phyloP scores from a whole-genome alignment of 129 eudicot species.

The Helianthus tuberosus region DNA sequence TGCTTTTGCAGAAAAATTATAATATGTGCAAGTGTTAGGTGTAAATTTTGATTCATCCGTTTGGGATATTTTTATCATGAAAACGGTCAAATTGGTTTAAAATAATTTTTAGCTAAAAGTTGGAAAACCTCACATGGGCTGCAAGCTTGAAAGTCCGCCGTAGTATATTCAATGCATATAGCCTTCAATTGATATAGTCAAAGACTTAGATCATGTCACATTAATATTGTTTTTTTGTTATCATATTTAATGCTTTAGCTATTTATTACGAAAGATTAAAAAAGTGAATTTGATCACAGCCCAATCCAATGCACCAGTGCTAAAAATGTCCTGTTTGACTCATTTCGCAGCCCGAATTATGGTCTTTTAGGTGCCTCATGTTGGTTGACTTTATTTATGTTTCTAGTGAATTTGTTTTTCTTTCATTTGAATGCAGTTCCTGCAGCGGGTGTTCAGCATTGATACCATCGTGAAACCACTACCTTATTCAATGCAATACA shows the following conservation, averaged over 20 bases:
- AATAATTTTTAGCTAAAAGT: neutral
- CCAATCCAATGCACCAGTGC: too few relatives aligned
- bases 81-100: too few relatives aligned
- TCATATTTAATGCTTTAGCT: neutral
- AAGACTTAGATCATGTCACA: neutral
- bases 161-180: neutral
- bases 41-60: too few relatives aligned
- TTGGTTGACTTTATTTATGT: neutral
- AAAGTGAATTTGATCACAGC: neutral
- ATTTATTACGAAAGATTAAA: neutral
- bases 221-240: too few relatives aligned
- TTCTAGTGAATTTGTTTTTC: neutral
- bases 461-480: conserved; percentile 91
- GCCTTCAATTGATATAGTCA: neutral
- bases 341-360: neutral
- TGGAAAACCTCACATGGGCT: neutral
- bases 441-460: conserved; percentile 83
- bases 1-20: too few relatives aligned
- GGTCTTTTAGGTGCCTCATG: neutral
- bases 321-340: neutral
- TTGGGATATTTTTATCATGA: too few relatives aligned
- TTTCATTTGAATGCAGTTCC: conserved; percentile 62
- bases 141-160: neutral
- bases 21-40: too few relatives aligned
- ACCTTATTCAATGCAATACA: conserved; percentile 83